phyloP scores from a whole-genome alignment of 192 early-diverging fungal species.

The Podila verticillata region DNA sequence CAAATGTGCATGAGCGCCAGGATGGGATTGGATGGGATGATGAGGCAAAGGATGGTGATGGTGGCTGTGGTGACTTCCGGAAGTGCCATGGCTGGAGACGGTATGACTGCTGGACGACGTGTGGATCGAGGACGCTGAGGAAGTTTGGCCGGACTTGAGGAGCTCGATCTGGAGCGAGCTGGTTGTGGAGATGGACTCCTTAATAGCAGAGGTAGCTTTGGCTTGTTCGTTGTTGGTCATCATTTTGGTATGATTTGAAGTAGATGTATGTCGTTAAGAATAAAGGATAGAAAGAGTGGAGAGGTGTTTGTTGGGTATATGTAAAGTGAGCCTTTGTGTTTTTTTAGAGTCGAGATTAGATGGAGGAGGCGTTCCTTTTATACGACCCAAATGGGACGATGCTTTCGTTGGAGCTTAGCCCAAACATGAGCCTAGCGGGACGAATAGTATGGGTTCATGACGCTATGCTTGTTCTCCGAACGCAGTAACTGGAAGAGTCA shows the following conservation, averaged over 20 bases:
- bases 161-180: neutral
- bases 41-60: conserved; percentile 9
- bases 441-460: too few relatives aligned
- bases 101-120: conserved; percentile 4
- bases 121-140: conserved; percentile 10
- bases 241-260: neutral
- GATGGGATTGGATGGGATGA: conserved; percentile 30
- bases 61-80: conserved; percentile 10
- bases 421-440: too few relatives aligned
- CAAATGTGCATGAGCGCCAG: conserved; percentile 28
- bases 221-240: conserved; percentile 20
- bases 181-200: neutral
- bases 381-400: too few relatives aligned
- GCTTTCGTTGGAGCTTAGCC: too few relatives aligned
- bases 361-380: too few relatives aligned
- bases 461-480: too few relatives aligned
- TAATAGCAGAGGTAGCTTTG: neutral
- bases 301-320: neutral
- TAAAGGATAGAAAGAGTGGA: neutral
- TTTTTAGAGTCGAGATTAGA: too few relatives aligned
- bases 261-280: neutral
- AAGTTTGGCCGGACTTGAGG: neutral
- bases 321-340: neutral
- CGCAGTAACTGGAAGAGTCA: too few relatives aligned
- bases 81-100: neutral